Evolutionary conservation across 371 early-diverging fungal species (phyloP).

Genomic region (Chytridium lagenaria): DNA sequence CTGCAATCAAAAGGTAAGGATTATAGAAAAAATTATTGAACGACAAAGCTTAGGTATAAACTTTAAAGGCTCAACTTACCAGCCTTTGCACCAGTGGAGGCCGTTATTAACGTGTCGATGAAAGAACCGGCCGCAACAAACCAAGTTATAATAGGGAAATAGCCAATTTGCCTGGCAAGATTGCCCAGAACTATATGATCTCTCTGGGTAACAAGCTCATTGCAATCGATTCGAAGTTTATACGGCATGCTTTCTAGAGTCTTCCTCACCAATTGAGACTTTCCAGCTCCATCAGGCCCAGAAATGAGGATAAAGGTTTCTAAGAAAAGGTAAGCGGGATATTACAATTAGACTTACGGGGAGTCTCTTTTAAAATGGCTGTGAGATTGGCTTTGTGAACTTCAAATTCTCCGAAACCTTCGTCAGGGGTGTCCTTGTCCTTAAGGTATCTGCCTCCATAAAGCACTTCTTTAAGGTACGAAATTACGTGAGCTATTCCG

Average conservation of each 20-base stretch:
- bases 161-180: conserved; percentile 63
- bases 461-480: neutral
- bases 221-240: conserved; percentile 80
- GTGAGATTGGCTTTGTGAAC: neutral
- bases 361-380: conserved; percentile 64
- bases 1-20: neutral
- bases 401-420: neutral
- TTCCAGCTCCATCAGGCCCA: conserved; percentile 67
- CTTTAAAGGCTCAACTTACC: conserved; percentile 41
- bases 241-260: conserved; percentile 49
- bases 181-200: conserved; percentile 58
- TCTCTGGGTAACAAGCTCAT: conserved; percentile 73
- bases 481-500: neutral
- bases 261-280: conserved; percentile 57
- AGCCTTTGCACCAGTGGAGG: conserved; percentile 88
- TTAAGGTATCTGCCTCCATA: conserved; percentile 9
- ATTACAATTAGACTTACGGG: conserved; percentile 53
- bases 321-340: neutral
- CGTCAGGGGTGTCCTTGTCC: neutral
- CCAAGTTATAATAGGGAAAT: conserved; percentile 77
- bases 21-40: neutral
- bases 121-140: conserved; percentile 59
- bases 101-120: conserved; percentile 79
- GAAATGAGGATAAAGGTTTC: conserved; percentile 62
- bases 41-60: conserved; percentile 43